Evolutionary conservation across 2,329 filamentous ascomycete genomes (phyloP).

Genomic region (Tolypocladium tundrense): DNA sequence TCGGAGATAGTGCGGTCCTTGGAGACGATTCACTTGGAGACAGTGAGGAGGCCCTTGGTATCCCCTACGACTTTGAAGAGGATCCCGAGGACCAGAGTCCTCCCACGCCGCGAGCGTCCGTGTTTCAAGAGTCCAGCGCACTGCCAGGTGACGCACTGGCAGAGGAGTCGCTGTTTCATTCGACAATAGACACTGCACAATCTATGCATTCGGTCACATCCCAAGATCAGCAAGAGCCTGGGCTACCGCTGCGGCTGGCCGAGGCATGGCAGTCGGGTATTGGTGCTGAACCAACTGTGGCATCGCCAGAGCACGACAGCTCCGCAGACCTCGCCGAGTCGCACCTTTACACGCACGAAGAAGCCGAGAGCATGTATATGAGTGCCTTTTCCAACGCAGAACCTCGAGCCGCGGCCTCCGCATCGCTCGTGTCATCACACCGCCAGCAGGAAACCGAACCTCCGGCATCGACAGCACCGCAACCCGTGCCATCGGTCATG

Average conservation of each 20-base stretch:
- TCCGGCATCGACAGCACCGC: neutral
- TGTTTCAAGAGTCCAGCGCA: slow-evolving; percentile 25
- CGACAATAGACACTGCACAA: slow-evolving; percentile 9
- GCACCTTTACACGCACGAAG: slow-evolving; percentile 65
- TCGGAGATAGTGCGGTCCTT: slow-evolving; percentile 39
- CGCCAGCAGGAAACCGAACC: neutral
- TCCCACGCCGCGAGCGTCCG: slow-evolving; percentile 44
- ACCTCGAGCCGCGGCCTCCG: slow-evolving; percentile 11
- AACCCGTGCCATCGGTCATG: slow-evolving; percentile 22
- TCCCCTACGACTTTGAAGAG: slow-evolving; percentile 41
- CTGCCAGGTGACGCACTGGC: neutral
- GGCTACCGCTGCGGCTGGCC: neutral
- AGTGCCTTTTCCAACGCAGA: slow-evolving; percentile 51
- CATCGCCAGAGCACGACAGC: neutral
- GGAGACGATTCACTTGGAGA: slow-evolving; percentile 26
- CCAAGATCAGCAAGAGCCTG: neutral
- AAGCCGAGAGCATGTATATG: slow-evolving; percentile 82
- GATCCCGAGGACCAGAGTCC: slow-evolving; percentile 26
- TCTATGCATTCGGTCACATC: slow-evolving; percentile 8
- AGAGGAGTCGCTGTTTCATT: slow-evolving; percentile 15
- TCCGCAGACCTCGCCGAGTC: slow-evolving; percentile 47
- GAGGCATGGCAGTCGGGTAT: neutral
- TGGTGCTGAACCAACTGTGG: neutral
- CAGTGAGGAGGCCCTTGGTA: slow-evolving; percentile 46
- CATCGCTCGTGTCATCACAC: neutral